These are phyloP conservation scores for Schoenoplectus tabernaemontani DNA, from an alignment of 202 grass and related monocot species.

Conservation along the genomic window DNA sequence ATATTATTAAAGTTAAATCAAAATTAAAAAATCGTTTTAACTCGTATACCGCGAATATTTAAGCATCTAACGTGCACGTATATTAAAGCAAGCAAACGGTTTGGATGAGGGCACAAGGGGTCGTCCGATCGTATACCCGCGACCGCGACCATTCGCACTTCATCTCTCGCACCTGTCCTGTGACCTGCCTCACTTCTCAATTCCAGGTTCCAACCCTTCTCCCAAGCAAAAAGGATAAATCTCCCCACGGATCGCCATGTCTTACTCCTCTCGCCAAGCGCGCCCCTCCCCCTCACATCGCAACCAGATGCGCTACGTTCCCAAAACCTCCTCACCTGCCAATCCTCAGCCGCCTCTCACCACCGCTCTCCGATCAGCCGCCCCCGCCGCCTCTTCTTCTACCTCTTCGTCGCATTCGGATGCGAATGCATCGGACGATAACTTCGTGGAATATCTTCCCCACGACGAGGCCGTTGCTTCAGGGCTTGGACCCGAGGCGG, in stretches of 20 bases:
- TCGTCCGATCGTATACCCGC: no score
- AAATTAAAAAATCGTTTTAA: neutral
- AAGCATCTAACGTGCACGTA: no score
- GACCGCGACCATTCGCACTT: no score
- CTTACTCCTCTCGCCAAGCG: slow-evolving; percentile 35
- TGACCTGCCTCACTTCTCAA: neutral
- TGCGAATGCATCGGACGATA: slow-evolving; percentile 3
- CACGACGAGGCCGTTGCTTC: slow-evolving; percentile 88
- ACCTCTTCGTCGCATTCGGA: neutral
- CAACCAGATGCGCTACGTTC: slow-evolving; percentile 41
- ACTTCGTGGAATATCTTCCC: slow-evolving; percentile 68
- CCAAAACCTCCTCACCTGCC: slow-evolving; percentile 29
- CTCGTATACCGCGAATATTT: neutral
- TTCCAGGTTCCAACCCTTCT: neutral
- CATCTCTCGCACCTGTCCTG: no score
- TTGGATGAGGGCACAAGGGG: neutral
- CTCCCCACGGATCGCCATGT: slow-evolving; percentile 27
- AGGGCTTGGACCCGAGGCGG: slow-evolving; percentile 51
- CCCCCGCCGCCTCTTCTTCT: slow-evolving; percentile 21
- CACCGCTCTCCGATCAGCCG: slow-evolving; percentile 49
- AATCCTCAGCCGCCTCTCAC: slow-evolving; percentile 47
- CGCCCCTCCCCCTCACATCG: slow-evolving; percentile 30
- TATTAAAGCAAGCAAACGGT: neutral
- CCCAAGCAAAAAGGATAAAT: slow-evolving; percentile 7
- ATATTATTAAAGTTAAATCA: no score